Evolutionary conservation across 2,329 filamentous ascomycete genomes (phyloP), one percentile per base, ranked within the genome.

Genomic region (Dothideomycetidae sp.): DNA sequence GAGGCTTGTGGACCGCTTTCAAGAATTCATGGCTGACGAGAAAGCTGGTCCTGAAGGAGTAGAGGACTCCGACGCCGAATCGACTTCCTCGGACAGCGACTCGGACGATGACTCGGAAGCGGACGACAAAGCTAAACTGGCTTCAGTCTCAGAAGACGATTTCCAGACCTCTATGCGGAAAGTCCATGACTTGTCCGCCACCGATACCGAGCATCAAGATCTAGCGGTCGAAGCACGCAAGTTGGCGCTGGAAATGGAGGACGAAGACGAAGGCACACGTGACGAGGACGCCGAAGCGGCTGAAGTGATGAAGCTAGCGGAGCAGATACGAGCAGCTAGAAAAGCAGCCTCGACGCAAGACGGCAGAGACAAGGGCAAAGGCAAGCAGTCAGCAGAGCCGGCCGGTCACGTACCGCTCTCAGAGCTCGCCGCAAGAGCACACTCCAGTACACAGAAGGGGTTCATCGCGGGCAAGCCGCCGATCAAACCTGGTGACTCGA

Each of bases 1-100:
- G 37, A 88, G 88, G 52, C 93, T 96, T 54, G 90, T 98, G 1
- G 79, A 81, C 32, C 74, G 84, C n/a, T 96, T 98, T 51, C 85
- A 94, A 52, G 68, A 80, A 10, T 96, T 45, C 49, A 59, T 98
- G 31, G 82, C 92, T 39, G 83, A 96, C 48, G 81, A 92, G 9
- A 71, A 70, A 31, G 84, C 85, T 1, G 86, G 81, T 1, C 56
- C 76, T 4, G 85, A 93, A 32, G 88, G 85, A 0, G 81, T 82
- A 68, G 80, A 82, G 42, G 77, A 81, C 42, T 62, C 67, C 9
- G 67, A 70, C 12, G 66, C 68, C 3, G 39, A 41, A 11, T 53
- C 70, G 1, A 68, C 19, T 2, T 42, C 42, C 19, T 36, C 34
- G 21, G 21, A 26, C 21, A n/a, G n/a, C 10, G 41, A 43, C 2